A percentile compares a stretch with the other conserved stretches of the same genome.
phyloP scores from a whole-genome alignment of 2,329 filamentous ascomycete species.

The Botrytis medusae region DNA sequence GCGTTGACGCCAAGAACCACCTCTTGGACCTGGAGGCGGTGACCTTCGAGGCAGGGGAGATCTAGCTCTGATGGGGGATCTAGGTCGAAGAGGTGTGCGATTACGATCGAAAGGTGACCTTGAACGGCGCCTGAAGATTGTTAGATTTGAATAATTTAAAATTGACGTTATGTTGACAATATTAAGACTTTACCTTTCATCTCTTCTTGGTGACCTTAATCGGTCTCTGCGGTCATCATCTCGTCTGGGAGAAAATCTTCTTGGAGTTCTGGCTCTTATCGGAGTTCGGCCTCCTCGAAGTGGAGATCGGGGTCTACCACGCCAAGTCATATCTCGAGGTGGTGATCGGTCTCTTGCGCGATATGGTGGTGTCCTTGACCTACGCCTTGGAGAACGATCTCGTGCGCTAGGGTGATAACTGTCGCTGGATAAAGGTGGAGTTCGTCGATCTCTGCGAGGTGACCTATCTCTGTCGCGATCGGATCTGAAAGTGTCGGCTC shows the following conservation, averaged over 20 bases:
- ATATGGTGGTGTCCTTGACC: slow-evolving; percentile 37
- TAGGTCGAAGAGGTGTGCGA: slow-evolving; percentile 33
- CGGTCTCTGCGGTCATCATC: slow-evolving; percentile 43
- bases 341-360: slow-evolving; percentile 36
- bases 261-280: slow-evolving; percentile 36
- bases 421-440: slow-evolving; percentile 34
- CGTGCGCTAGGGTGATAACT: slow-evolving; percentile 35
- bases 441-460: slow-evolving; percentile 32
- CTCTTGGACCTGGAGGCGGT: slow-evolving; percentile 41
- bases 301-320: slow-evolving; percentile 35
- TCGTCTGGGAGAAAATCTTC: slow-evolving; percentile 41
- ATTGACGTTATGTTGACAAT: background rate
- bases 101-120: slow-evolving; percentile 40
- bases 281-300: slow-evolving; percentile 41
- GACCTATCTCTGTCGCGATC: slow-evolving; percentile 34
- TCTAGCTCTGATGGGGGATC: slow-evolving; percentile 32
- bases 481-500: slow-evolving; percentile 34
- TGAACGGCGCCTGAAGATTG: slow-evolving; percentile 36
- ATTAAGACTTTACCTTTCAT: slow-evolving; percentile 32
- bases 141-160: slow-evolving; percentile 18
- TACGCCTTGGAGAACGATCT: slow-evolving; percentile 37
- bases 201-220: slow-evolving; percentile 40
- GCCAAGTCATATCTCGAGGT: slow-evolving; percentile 31
- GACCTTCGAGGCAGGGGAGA: slow-evolving; percentile 39
- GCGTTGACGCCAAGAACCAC: slow-evolving; percentile 40